Evolutionary conservation across 352 stramenopile genomes (phyloP).

Genomic region (Saprolegnia parasitica): DNA sequence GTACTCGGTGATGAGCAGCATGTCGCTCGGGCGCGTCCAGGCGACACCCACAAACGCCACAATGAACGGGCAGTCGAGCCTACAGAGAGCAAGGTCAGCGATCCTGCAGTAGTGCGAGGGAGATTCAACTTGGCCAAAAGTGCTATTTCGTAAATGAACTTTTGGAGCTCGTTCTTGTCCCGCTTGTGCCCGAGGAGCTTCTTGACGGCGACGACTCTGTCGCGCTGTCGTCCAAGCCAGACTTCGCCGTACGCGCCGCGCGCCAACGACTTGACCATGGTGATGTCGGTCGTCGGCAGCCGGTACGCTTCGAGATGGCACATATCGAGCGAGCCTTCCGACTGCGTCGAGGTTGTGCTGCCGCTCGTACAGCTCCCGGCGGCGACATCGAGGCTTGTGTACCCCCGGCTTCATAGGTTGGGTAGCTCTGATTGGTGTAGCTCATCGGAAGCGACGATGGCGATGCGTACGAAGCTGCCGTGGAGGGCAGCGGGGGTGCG

Average conservation of each 20-base stretch:
- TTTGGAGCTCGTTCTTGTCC: conserved; percentile 42
- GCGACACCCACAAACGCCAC: conserved; percentile 40
- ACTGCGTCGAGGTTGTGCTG: background rate
- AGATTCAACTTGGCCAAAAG: conserved; percentile 18
- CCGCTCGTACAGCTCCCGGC: background rate
- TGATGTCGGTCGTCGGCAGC: conserved; percentile 35
- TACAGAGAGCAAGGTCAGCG: background rate
- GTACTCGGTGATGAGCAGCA: conserved; percentile 42
- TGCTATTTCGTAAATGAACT: conserved; percentile 25
- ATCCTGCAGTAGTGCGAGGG: background rate
- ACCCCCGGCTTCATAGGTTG: background rate
- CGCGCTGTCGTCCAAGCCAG: conserved; percentile 59
- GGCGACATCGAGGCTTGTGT: background rate
- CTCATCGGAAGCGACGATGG: background rate
- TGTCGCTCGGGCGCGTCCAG: conserved; percentile 46
- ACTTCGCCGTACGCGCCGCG: conserved; percentile 65
- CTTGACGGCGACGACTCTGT: conserved; percentile 65
- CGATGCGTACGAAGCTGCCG: background rate
- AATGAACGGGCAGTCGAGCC: conserved; percentile 27
- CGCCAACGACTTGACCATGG: conserved; percentile 50
- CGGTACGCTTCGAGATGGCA: conserved; percentile 11
- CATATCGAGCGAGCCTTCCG: conserved; percentile 7
- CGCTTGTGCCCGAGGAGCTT: conserved; percentile 49
- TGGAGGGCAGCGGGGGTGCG: background rate
- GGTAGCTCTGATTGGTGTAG: background rate